A percentile compares a stretch with the other conserved stretches of the same genome.
Conservation (phyloP, 805 yeast species). For the Schwanniomyces sp. region DNA sequence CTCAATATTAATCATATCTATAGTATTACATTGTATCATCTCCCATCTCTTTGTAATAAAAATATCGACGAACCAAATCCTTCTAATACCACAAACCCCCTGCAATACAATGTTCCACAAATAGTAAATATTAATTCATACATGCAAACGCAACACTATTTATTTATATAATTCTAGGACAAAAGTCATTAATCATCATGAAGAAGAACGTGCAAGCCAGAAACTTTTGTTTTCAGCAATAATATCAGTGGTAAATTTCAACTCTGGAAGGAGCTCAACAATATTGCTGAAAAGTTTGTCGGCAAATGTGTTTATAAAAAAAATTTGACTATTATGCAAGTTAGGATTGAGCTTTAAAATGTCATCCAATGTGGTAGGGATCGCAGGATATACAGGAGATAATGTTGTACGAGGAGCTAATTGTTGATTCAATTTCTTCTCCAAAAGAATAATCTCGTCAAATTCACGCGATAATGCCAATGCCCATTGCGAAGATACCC, state of each 20-base stretch:
- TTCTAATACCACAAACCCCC: no score
- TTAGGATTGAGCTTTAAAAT: conserved; percentile 48
- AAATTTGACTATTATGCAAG: conserved; percentile 72
- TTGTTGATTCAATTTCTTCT: conserved; percentile 23
- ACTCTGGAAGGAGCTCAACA: conserved; percentile 58
- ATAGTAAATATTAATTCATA: not conserved
- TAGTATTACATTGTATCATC: no score
- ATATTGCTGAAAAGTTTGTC: conserved; percentile 69
- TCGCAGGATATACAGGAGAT: conserved; percentile 25
- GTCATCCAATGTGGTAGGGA: conserved; percentile 41
- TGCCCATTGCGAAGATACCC: conserved; percentile 85
- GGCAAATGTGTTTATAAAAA: conserved; percentile 83
- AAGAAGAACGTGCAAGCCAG: conserved; percentile 42
- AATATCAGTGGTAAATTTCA: conserved; percentile 55
- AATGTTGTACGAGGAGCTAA: not conserved
- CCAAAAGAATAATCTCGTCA: conserved; percentile 59
- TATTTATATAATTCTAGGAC: not conserved
- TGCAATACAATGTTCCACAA: no score
- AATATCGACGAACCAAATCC: no score
- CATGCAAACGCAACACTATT: not conserved
- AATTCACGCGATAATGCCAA: conserved; percentile 75
- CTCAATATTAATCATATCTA: no score
- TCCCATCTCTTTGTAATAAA: no score
- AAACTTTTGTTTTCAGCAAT: conserved; percentile 52
- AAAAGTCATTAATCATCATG: not conserved